A percentile compares a stretch with the other conserved stretches of the same genome.
Conservation (phyloP, 768 basidiomycete species). For the Fomitopsis serialis region DNA sequence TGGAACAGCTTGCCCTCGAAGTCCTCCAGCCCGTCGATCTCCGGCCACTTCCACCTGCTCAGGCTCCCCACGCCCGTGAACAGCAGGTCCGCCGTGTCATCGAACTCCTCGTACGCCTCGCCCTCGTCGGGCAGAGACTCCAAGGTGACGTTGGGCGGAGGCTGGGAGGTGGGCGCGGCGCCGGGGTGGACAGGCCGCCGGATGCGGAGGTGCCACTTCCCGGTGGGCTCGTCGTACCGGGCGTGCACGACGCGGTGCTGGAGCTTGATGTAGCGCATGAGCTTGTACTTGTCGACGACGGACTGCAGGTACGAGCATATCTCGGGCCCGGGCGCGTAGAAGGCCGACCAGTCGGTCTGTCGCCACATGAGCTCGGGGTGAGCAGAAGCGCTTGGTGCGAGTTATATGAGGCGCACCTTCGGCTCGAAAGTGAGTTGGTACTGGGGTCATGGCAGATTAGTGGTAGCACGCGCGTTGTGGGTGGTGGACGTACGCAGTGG, state of each 20-base stretch:
- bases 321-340: conserved; percentile 55
- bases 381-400: too few relatives aligned
- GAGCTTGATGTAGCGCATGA: conserved; percentile 48
- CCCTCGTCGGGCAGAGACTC: neutral
- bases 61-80: conserved; percentile 49
- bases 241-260: conserved; percentile 49
- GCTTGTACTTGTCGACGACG: conserved; percentile 52
- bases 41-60: conserved; percentile 64
- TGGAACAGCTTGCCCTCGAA: conserved; percentile 59
- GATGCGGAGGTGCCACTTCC: conserved; percentile 54
- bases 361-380: too few relatives aligned
- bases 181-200: conserved; percentile 12
- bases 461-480: too few relatives aligned
- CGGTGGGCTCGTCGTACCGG: conserved; percentile 41
- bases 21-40: conserved; percentile 49
- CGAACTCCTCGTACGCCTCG: conserved; percentile 28
- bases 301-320: conserved; percentile 49
- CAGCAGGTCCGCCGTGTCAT: conserved; percentile 52
- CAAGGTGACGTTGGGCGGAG: neutral
- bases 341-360: conserved; percentile 55
- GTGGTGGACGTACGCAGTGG: conserved; percentile 36
- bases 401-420: conserved; percentile 35
- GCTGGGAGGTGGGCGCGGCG: too few relatives aligned
- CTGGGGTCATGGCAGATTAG: too few relatives aligned
- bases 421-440: conserved; percentile 56